Evolutionary conservation across 78 protist genomes (phyloP), one percentile per base, ranked within the genome.

Genomic region (Fonticula alba): DNA sequence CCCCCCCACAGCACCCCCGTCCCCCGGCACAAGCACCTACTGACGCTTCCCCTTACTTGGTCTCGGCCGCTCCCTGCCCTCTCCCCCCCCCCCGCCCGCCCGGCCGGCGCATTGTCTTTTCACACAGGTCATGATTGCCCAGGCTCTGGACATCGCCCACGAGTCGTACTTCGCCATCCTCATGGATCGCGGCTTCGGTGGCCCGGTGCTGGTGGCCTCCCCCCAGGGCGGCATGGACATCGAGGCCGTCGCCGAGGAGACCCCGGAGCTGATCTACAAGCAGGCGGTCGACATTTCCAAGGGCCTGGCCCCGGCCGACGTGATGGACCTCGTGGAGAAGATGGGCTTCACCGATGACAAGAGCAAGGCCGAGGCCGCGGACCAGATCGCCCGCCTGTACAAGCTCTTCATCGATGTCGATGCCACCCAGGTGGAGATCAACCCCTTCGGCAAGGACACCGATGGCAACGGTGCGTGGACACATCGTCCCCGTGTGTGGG

Each of bases 141-240:
- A 78, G 69, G 71, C 68, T 2, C 32, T 78, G 7, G 62, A 67
- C 46, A 53, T 67, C 17, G 60, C 27, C 0, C 24, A 9, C 13
- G 98, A 94, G 75, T 38, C 56, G 66, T 94, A 94, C 87, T 79
- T 94, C n/a, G 95, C 98, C 33, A 78, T 94, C 54, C 68, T 90
- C 22, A 66, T 91, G 84, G 98, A 94, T 71, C 75, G 96, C 29
- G 62, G 43, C 31, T 24, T 1, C 69, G 33, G 66, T 29, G 58
- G 32, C 33, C 41, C 33, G 17, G 58, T 54, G 17, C 7, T 54
- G 3, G 33, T 54, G 32, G 58, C 33, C 17, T 32, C 51, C 72
- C 50, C 79, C 80, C 40, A 76, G 50, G 97, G 97, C 43, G 95
- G 98, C 65, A 69, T 87, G 36, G 88, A 80, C 60, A 93, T 93